phyloP scores from a whole-genome alignment of 2,329 filamentous ascomycete species.

The Neonectria magnoliae region DNA sequence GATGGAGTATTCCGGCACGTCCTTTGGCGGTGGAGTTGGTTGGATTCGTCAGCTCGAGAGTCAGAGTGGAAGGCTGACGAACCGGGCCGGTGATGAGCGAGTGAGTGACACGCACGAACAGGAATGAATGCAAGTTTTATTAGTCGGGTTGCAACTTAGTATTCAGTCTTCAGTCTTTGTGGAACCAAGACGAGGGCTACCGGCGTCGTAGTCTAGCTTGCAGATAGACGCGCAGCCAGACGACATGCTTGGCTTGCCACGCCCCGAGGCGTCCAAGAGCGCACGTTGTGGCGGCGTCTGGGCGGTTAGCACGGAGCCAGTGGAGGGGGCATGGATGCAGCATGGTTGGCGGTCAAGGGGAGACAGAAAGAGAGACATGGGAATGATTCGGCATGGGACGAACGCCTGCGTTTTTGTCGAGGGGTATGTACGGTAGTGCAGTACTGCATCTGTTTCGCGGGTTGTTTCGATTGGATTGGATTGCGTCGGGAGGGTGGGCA shows the following conservation, averaged over 20 bases:
- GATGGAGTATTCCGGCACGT: neutral
- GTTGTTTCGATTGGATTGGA: neutral
- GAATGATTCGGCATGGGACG: neutral
- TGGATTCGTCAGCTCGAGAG: neutral
- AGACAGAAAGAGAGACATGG: neutral
- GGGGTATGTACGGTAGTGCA: neutral
- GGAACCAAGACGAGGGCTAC: no score
- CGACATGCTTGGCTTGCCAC: neutral
- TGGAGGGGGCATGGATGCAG: no score
- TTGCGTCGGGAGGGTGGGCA: neutral
- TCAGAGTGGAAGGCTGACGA: neutral
- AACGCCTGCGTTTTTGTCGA: neutral
- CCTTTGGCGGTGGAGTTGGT: neutral
- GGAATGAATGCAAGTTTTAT: neutral
- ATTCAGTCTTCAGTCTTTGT: no score
- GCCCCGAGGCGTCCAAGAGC: neutral
- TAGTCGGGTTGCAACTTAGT: no score
- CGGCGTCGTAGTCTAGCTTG: neutral
- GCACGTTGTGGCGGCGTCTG: constrained; percentile 7
- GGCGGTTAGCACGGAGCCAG: constrained; percentile 3
- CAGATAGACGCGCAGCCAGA: neutral
- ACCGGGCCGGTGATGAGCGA: neutral
- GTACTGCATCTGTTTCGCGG: neutral
- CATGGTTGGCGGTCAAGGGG: neutral
- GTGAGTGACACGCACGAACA: neutral